phyloP scores from a whole-genome alignment of 1,139 yeast species.

The Scheffersomyces parashehatae region DNA sequence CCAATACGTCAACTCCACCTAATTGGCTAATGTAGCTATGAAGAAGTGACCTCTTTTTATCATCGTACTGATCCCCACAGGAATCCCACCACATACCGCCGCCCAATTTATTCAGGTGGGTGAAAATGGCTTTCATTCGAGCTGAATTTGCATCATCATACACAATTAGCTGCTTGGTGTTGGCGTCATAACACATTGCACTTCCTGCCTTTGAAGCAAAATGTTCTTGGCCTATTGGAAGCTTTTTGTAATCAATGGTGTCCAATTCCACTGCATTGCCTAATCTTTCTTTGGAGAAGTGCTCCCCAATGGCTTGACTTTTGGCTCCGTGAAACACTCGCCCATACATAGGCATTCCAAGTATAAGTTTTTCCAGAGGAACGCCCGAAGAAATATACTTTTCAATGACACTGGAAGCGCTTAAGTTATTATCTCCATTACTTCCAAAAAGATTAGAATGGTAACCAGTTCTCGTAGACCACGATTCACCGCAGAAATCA shows the following conservation, averaged over 20 bases:
- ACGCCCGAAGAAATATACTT: slow-evolving; percentile 47
- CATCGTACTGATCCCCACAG: slow-evolving; percentile 56
- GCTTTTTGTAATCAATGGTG: slow-evolving; percentile 51
- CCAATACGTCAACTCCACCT: slow-evolving; percentile 29
- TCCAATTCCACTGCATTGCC: slow-evolving; percentile 47
- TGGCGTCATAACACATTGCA: slow-evolving; percentile 55
- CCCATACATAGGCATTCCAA: slow-evolving; percentile 93
- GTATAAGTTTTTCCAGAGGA: slow-evolving; percentile 51
- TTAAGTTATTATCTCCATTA: slow-evolving; percentile 45
- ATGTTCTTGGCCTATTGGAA: slow-evolving; percentile 50
- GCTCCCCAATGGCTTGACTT: slow-evolving; percentile 35
- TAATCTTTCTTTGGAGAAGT: slow-evolving; percentile 43
- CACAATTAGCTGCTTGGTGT: slow-evolving; percentile 44
- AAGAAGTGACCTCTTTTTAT: slow-evolving; percentile 38
- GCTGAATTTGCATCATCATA: slow-evolving; percentile 68
- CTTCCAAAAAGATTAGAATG: slow-evolving; percentile 67
- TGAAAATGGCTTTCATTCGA: slow-evolving; percentile 60
- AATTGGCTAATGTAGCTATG: slow-evolving; percentile 41
- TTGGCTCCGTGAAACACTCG: slow-evolving; percentile 55
- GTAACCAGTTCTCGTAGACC: slow-evolving; percentile 64
- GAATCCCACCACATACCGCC: slow-evolving; percentile 98
- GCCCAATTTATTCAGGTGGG: slow-evolving; percentile 49
- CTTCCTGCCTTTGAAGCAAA: slow-evolving; percentile 57
- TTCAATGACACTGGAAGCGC: slow-evolving; percentile 51
- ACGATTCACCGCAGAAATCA: slow-evolving; percentile 72